Percentiles rank a stretch among this genome's conserved stretches.
These are phyloP conservation scores for Globisporangium rhizosaccharum DNA, from an alignment of 352 stramenopile genomes.

Conservation along the genomic window DNA sequence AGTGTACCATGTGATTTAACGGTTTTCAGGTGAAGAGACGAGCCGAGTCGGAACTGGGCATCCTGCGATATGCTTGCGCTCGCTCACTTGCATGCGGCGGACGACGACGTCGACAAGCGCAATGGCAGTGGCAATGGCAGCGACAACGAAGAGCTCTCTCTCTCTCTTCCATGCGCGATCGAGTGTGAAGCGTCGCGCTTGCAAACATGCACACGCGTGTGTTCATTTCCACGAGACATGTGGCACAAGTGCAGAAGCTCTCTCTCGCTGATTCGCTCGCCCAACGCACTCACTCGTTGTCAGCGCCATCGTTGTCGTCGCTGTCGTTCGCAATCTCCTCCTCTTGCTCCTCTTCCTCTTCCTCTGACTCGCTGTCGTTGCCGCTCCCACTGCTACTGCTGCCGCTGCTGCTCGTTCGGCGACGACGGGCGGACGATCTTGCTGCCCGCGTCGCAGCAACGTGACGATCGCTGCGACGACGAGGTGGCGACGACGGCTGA, in stretches of 20 bases:
- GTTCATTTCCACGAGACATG: not conserved
- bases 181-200: no score
- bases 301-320: not conserved
- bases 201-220: not conserved
- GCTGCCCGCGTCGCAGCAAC: slow-evolving; percentile 6
- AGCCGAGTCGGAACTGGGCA: no score
- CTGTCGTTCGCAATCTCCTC: not conserved
- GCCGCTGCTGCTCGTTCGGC: not conserved
- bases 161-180: no score
- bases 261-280: not conserved
- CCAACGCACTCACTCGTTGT: no score
- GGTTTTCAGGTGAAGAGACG: no score
- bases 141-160: no score
- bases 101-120: no score
- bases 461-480: slow-evolving; percentile 11
- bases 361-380: not conserved
- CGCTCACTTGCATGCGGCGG: no score
- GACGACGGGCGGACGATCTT: not conserved
- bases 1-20: no score
- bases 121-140: no score
- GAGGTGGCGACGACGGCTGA: slow-evolving; percentile 1
- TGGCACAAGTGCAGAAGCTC: not conserved
- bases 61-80: no score
- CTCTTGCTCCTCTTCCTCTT: slow-evolving; percentile 3
- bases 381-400: not conserved